These are phyloP conservation scores for Isabelozyma heimii DNA, from an alignment of 805 yeast species.

Conservation along the genomic window DNA sequence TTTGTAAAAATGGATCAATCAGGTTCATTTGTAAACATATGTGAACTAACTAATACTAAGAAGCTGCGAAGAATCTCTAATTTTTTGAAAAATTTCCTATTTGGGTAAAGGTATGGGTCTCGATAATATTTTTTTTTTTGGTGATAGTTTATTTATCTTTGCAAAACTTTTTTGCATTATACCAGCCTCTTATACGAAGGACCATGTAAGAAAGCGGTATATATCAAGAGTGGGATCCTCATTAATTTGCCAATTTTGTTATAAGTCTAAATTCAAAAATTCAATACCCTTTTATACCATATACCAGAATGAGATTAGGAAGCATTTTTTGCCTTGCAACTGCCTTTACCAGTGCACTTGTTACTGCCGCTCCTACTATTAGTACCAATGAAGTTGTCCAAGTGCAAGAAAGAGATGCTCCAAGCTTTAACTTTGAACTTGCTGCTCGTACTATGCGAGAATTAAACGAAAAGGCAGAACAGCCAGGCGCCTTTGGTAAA, in stretches of 20 bases:
- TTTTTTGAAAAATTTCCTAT: not conserved
- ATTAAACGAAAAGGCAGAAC: not conserved
- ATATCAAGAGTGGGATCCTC: not conserved
- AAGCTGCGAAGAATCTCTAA: not conserved
- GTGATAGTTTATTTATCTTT: not conserved
- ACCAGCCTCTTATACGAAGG: not conserved
- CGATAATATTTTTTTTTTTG: not conserved
- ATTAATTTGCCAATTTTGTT: too few relatives aligned
- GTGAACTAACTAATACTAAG: not conserved
- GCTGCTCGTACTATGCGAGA: not conserved
- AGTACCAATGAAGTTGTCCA: not conserved
- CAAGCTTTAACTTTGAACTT: not conserved
- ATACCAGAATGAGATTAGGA: constrained; percentile 15
- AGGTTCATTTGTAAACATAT: not conserved
- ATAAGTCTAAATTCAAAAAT: too few relatives aligned
- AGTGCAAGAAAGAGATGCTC: not conserved
- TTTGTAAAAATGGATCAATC: not conserved
- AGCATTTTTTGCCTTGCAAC: constrained; percentile 13
- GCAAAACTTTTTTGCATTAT: not conserved
- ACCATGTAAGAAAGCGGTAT: not conserved
- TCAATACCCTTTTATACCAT: not conserved
- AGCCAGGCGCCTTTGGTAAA: not conserved
- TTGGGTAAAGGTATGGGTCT: not conserved
- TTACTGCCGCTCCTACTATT: constrained; percentile 18
- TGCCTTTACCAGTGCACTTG: constrained; percentile 14